Percentiles rank a stretch among this genome's conserved stretches.
Evolutionary conservation across 345 rosid species (phyloP).

Genomic region (Reutealis trisperma): DNA sequence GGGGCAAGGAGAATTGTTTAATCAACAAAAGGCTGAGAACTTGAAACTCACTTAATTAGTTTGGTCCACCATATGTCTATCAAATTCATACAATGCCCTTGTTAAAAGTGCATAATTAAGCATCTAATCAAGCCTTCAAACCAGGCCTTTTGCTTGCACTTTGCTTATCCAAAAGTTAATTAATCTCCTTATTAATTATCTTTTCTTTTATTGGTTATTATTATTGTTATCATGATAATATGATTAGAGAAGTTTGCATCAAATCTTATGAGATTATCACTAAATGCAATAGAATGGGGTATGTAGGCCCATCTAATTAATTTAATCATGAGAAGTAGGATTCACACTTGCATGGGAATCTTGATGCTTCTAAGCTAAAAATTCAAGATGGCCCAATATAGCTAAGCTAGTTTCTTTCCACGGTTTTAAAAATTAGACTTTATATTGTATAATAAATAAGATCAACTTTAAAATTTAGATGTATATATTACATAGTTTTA

Average conservation of each 20-base stretch:
- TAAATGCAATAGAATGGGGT: no score
- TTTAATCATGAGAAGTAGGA: neutral
- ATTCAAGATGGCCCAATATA: neutral
- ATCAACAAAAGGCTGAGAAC: neutral
- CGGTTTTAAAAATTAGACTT: no score
- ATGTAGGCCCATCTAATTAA: neutral
- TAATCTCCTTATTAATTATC: no score
- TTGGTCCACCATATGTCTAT: no score
- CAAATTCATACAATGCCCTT: neutral
- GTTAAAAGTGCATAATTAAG: neutral
- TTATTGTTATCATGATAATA: neutral
- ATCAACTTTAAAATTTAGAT: no score
- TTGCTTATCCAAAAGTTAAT: neutral
- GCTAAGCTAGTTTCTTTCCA: no score
- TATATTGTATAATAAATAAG: no score
- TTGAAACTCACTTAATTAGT: no score
- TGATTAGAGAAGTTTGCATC: neutral
- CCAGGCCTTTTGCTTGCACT: neutral
- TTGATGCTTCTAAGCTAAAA: constrained; percentile 14
- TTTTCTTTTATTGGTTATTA: no score
- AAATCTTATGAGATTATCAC: neutral
- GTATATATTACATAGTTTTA: no score
- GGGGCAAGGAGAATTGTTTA: neutral
- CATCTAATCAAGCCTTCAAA: neutral
- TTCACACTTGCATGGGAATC: no score